phyloP scores from a whole-genome alignment of 257 asterid genomes.

The Catharanthus roseus region DNA sequence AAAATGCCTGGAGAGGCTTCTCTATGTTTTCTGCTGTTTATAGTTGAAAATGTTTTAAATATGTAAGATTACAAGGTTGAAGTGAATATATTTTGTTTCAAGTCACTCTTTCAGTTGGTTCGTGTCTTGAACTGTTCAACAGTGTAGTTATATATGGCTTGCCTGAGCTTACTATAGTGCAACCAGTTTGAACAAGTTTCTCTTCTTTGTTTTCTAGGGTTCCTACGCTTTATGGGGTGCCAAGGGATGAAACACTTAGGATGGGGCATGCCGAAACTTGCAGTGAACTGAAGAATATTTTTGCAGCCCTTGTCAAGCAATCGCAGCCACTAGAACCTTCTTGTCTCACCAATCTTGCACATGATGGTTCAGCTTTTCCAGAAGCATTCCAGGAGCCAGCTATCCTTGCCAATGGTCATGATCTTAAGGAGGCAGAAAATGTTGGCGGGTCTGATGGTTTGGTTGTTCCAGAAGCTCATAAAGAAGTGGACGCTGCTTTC shows the following conservation, averaged over 20 bases:
- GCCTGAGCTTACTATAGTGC: neutral
- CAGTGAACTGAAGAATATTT: constrained; percentile 72
- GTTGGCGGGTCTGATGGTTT: constrained; percentile 30
- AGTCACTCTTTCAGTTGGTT: neutral
- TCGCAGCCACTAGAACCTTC: constrained; percentile 62
- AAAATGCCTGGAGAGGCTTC: neutral
- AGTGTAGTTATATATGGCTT: neutral
- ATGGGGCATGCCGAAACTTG: constrained; percentile 85
- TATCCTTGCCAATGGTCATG: constrained; percentile 28
- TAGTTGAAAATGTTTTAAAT: neutral
- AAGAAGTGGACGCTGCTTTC: constrained; percentile 22
- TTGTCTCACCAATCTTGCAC: constrained; percentile 32
- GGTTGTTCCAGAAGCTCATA: constrained; percentile 24
- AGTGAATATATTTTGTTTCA: too few species aligned
- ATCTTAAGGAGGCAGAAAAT: constrained; percentile 13
- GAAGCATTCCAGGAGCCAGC: constrained; percentile 38
- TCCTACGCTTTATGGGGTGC: constrained; percentile 85
- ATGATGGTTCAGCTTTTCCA: constrained; percentile 28
- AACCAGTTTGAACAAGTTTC: neutral
- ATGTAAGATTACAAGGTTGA: too few species aligned
- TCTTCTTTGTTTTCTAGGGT: constrained; percentile 36
- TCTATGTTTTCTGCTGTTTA: neutral
- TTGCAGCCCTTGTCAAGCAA: constrained; percentile 84
- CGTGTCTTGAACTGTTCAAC: neutral
- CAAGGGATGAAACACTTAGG: constrained; percentile 88